phyloP scores from a whole-genome alignment of 139 green algal species.

The Chlamydomonas eustigma region DNA sequence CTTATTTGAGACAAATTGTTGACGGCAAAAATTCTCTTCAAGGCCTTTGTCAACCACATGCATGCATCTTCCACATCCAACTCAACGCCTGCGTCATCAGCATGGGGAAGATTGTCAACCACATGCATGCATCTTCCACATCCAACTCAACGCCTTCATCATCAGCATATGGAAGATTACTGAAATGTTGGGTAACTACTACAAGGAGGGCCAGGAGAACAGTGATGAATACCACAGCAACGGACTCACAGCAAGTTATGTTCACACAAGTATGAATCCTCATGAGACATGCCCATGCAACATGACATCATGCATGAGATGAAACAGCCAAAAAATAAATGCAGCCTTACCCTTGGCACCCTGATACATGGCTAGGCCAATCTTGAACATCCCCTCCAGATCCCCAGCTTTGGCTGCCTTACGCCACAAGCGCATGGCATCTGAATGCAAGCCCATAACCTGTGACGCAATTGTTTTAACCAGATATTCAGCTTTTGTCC shows the following conservation, averaged over 20 bases:
- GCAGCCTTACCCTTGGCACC: not conserved
- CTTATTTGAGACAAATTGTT: not conserved
- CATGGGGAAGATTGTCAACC: not conserved
- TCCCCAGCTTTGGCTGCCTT: not conserved
- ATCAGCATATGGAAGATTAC: no score
- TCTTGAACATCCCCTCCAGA: not conserved
- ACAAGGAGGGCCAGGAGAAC: no score
- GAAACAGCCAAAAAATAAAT: no score
- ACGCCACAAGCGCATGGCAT: conserved; percentile 1
- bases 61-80: not conserved
- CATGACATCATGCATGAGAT: no score
- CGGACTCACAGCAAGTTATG: no score
- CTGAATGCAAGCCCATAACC: no score
- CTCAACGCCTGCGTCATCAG: not conserved
- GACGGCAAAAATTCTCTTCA: not conserved
- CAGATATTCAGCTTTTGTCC: no score
- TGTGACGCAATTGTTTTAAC: no score
- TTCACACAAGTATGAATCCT: no score
- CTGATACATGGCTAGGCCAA: not conserved
- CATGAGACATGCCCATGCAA: no score
- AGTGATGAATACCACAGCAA: no score
- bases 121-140: not conserved
- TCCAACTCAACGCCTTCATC: not conserved
- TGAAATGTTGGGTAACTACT: no score
- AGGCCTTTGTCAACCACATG: not conserved